Base-by-base conservation (phyloP, 805 yeast species). In the Yamadazyma paraphyllophila region DNA sequence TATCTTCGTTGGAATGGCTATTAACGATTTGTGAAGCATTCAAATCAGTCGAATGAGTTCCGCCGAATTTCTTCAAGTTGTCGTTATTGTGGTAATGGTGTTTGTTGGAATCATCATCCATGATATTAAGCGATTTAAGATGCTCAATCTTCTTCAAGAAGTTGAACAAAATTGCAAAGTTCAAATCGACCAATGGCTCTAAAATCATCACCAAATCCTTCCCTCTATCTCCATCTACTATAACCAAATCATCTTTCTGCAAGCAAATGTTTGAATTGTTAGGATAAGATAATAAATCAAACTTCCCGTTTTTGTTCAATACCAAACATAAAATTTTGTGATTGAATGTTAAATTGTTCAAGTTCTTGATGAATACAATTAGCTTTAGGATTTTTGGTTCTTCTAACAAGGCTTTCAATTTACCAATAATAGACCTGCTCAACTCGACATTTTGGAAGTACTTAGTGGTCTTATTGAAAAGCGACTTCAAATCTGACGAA, bases 211-310 rank as follows among this genome's bases (percentile, higher is more conserved):
- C 92, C 51, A 87, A 63, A 62, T 87, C 95, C 56, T 84, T 84
- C 25, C 95, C 95, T 50, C 94, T 72, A 60, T 87, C 95, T 44
- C 94, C 95, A 65, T 87, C 94, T 46, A 85, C 84, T 14, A 86
- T 81, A 8, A 85, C 86, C 57, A 86, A 71, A 62, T 87, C 94
- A 45, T 78, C 73, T 37, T 78, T 71, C 49, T 72, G 75, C 48
- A 86, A 67, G 41, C 65, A 64, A 41, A 86, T 67, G 55, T 84
- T 85, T 11, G 89, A 77, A 54, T 78, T 78, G 47, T 76, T 75
- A 3, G 89, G 86, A 29, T 81, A 78, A 2, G 88, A 81, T 34
- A 85, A 70, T 26, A 86, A 74, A 61, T 87, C 95, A 54, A 83
- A 69, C 60, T 83, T 81, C 14, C 87, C 86, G 47, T 81, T 77